phyloP scores from a whole-genome alignment of 2,329 filamentous ascomycete species.

The Pestalotiopsis sp. region DNA sequence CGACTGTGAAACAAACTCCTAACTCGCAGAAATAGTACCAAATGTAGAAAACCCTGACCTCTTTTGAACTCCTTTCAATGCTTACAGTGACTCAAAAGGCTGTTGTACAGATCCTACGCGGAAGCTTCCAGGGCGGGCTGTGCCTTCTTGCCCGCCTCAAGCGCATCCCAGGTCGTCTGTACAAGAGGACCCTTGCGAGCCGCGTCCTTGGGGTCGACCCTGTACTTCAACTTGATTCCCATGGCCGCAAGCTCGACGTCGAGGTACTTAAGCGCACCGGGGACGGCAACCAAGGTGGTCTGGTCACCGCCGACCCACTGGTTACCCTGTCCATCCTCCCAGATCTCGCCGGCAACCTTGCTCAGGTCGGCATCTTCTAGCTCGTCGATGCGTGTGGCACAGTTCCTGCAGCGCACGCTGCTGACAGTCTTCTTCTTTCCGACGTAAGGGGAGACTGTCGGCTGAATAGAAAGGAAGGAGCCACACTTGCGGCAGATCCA shows the following conservation, averaged over 20 bases:
- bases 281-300: slow-evolving; percentile 88
- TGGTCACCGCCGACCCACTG: slow-evolving; percentile 88
- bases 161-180: slow-evolving; percentile 36
- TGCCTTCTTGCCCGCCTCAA: slow-evolving; percentile 26
- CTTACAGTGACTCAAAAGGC: neutral
- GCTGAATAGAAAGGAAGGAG: slow-evolving; percentile 86
- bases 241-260: slow-evolving; percentile 96
- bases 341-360: slow-evolving; percentile 71
- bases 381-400: slow-evolving; percentile 65
- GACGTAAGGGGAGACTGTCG: slow-evolving; percentile 69
- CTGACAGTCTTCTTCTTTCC: slow-evolving; percentile 67
- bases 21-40: neutral
- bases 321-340: slow-evolving; percentile 88
- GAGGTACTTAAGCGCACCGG: slow-evolving; percentile 87
- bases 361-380: slow-evolving; percentile 59
- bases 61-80: slow-evolving; percentile 12
- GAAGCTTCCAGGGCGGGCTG: slow-evolving; percentile 27
- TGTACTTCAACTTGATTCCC: slow-evolving; percentile 93
- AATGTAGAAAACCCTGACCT: neutral
- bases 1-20: neutral
- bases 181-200: slow-evolving; percentile 54
- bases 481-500: slow-evolving; percentile 91
- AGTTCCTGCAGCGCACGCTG: slow-evolving; percentile 78
- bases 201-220: slow-evolving; percentile 65
- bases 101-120: neutral